Evolutionary conservation across 73 alveolate species (phyloP).

Genomic region (Blepharisma japonicum): DNA sequence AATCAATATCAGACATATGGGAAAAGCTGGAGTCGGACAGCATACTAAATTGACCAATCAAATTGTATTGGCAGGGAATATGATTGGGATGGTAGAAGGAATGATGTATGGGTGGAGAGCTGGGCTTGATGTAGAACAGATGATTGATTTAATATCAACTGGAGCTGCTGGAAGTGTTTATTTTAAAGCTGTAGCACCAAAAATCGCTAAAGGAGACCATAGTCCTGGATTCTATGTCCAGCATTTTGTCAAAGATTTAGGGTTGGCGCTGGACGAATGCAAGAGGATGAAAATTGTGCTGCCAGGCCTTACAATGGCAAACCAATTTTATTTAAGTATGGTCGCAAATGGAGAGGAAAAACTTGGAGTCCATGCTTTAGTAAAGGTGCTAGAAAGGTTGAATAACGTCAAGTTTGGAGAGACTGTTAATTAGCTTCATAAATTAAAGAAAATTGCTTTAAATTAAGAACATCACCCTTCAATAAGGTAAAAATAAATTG

Average conservation of each 20-base stretch:
- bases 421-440: no score
- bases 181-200: slow-evolving; percentile 68
- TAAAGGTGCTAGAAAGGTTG: slow-evolving; percentile 63
- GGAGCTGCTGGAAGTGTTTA: slow-evolving; percentile 84
- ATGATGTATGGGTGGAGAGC: slow-evolving; percentile 76
- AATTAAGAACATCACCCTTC: no score
- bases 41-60: slow-evolving; percentile 83
- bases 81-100: slow-evolving; percentile 83
- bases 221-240: slow-evolving; percentile 89
- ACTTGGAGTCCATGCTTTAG: slow-evolving; percentile 71
- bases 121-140: slow-evolving; percentile 73
- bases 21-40: slow-evolving; percentile 83
- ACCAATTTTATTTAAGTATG: slow-evolving; percentile 67
- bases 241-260: slow-evolving; percentile 82
- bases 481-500: no score
- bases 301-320: slow-evolving; percentile 76
- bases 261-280: slow-evolving; percentile 81
- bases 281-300: slow-evolving; percentile 68
- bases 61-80: slow-evolving; percentile 73
- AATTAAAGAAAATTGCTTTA: no score
- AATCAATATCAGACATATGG: slow-evolving; percentile 65
- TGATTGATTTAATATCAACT: slow-evolving; percentile 59
- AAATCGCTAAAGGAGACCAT: slow-evolving; percentile 74
- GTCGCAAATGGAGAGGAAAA: slow-evolving; percentile 74
- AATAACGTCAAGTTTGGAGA: slow-evolving; percentile 36